Base-by-base conservation (phyloP, 1,284 basidiomycete species). In the Cutaneotrichosporon arboriforme region DNA sequence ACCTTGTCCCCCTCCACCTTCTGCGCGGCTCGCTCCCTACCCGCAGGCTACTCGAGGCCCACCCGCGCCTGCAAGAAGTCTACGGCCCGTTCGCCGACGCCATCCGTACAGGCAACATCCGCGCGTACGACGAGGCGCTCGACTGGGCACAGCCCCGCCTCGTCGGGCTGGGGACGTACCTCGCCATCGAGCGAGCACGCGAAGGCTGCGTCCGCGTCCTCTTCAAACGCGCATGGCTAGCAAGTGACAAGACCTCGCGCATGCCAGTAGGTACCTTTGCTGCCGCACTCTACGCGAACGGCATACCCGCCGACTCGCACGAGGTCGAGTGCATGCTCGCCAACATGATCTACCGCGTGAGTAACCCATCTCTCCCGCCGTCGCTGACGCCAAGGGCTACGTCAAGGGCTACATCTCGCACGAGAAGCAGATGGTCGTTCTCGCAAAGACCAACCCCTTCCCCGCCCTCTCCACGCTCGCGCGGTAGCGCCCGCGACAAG, bases 361-460 rank as follows among this genome's bases (percentile, higher is more conserved):
- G 76, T 65, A 13, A 20, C n/a, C n/a, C n/a, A n/a, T 18, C 7
- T 8, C n/a, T 14, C 10, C 2, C 37, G 17, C 42, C 20, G 45
- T 8, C 2, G 31, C 23, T 46, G n/a, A 49, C 43, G 3, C 5
- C 59, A n/a, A 79, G 77, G 90, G 89, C 4, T 90, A 86, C 71
- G 86, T 97, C 71, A 83, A 87, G 54, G 94, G 94, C 4, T 97
- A 97, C 74, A 94, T 98, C 66, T 92, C 90, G 43, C 94, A 98
- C 68, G 89, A 90, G 68, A 87, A 88, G 71, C 86, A 90, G 75
- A 90, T 87, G 80, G 86, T 97, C 3, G 94, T 98, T 3, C 73
- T 98, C 48, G 84, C 88, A 1, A 83, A 84, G 60, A 82, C 81
- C 13, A 86, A 86, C 60, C 83, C 92, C 0, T 97, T 97, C 69